Conservation (phyloP, 306 rosid species). For the Vicia faba region DNA sequence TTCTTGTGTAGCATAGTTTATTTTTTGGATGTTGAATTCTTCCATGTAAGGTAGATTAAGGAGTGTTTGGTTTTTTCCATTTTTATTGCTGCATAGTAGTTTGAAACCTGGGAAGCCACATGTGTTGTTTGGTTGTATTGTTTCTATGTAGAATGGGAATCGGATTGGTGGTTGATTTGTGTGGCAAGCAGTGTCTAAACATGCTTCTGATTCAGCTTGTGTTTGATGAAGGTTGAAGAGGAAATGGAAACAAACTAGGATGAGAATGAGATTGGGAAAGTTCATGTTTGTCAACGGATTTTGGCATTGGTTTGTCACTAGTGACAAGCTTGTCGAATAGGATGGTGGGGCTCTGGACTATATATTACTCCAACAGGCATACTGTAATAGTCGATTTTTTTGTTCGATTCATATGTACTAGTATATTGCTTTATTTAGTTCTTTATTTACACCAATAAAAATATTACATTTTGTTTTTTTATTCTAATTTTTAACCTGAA, state of each 20-base stretch:
- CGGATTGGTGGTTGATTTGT: constrained; percentile 35
- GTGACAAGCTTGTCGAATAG: not conserved
- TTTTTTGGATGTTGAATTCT: constrained; percentile 47
- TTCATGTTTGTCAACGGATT: constrained; percentile 44
- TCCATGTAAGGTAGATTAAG: constrained; percentile 54
- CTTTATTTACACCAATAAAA: not conserved
- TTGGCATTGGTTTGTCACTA: not conserved
- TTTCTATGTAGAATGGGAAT: constrained; percentile 63
- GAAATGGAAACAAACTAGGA: constrained; percentile 28
- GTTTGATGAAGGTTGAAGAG: constrained; percentile 33
- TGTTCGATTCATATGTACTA: too few species aligned
- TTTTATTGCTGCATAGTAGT: constrained; percentile 46
- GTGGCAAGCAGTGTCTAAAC: constrained; percentile 47
- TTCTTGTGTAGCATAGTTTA: constrained; percentile 65
- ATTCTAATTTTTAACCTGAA: not conserved
- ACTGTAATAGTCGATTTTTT: too few species aligned
- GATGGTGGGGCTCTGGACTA: not conserved
- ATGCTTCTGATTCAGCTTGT: constrained; percentile 23
- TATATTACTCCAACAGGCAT: too few species aligned
- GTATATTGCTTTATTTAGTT: not conserved
- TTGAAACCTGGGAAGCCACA: constrained; percentile 71
- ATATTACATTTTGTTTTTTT: not conserved
- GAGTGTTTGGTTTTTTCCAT: constrained; percentile 39
- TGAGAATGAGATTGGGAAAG: constrained; percentile 10
- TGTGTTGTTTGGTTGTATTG: constrained; percentile 22